Conservation (phyloP, 495 filamentous ascomycete genomes). For the Podospora tetraspora region DNA sequence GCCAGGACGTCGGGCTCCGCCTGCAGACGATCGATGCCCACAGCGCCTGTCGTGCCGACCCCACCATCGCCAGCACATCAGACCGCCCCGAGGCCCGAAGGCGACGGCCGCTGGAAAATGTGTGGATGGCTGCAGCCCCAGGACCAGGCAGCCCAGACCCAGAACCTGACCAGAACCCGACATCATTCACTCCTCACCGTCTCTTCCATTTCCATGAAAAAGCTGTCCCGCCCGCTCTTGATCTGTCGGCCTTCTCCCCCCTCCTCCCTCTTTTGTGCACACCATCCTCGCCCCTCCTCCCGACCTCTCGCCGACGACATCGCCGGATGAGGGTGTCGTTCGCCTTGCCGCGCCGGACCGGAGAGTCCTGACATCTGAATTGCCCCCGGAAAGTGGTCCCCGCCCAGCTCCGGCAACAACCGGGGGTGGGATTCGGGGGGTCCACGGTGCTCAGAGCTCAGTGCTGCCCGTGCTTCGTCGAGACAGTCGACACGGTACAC, state of each 20-base stretch:
- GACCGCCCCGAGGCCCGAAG: not conserved
- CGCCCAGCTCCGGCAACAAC: conserved; percentile 8
- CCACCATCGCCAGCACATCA: not conserved
- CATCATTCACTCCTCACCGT: not conserved
- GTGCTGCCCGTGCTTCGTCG: conserved; percentile 1
- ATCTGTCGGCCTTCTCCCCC: not conserved
- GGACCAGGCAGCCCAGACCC: not conserved
- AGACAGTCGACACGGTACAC: not conserved
- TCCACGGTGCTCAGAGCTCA: conserved; percentile 9
- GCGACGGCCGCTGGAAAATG: not conserved
- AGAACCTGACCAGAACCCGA: not conserved
- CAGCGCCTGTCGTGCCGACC: not conserved
- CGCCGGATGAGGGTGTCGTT: conserved; percentile 5
- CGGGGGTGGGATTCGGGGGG: conserved; percentile 10
- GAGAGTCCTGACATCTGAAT: conserved; percentile 5
- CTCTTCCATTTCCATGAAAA: not conserved
- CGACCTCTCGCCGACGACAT: not conserved
- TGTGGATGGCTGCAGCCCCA: not conserved
- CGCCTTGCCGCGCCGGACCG: conserved; percentile 2
- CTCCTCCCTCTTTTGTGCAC: not conserved
- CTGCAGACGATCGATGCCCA: not conserved
- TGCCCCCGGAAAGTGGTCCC: not conserved
- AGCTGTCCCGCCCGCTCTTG: not conserved
- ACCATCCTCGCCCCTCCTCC: not conserved
- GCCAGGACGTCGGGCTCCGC: not conserved